These are phyloP conservation scores for Backusella sp. DNA, from an alignment of 192 early-diverging fungal species.

Conservation along the genomic window DNA sequence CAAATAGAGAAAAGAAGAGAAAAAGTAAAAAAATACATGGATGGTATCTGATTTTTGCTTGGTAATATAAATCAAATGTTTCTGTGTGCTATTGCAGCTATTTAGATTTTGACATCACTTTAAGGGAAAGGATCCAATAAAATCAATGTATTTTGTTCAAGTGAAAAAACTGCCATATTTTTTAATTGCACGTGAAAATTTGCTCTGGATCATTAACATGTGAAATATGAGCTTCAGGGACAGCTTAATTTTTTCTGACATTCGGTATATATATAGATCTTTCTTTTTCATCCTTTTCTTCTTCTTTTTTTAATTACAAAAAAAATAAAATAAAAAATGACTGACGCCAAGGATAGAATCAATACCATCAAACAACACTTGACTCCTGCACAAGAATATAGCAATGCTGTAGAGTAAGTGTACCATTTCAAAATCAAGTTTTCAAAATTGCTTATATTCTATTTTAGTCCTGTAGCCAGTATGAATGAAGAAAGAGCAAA, in stretches of 20 bases:
- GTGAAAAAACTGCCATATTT: constrained; percentile 1
- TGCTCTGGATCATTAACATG: not conserved
- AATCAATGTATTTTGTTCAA: not conserved
- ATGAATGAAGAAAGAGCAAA: constrained; percentile 74
- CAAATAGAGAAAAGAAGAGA: not conserved
- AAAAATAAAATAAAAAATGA: constrained; percentile 9
- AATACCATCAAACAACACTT: constrained; percentile 27
- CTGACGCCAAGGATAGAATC: constrained; percentile 22
- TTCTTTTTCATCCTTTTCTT: not conserved
- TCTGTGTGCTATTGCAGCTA: not conserved
- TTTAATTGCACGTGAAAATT: not conserved
- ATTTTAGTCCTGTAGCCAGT: constrained; percentile 28
- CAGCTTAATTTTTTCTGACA: not conserved
- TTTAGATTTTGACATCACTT: constrained; percentile 4
- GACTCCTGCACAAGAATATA: constrained; percentile 22
- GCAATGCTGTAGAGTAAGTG: constrained; percentile 25
- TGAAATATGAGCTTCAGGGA: not conserved
- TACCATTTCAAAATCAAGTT: too few relatives aligned
- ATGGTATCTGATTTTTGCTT: not conserved
- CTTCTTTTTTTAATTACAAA: not conserved
- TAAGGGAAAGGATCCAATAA: not conserved
- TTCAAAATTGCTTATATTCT: not conserved
- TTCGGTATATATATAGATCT: not conserved
- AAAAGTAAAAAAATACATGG: not conserved
- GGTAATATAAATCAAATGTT: constrained; percentile 3